Percentiles rank a stretch among this genome's conserved stretches.
phyloP scores from a whole-genome alignment of 2,329 filamentous ascomycete genomes.

The Hypoxylon sp. region DNA sequence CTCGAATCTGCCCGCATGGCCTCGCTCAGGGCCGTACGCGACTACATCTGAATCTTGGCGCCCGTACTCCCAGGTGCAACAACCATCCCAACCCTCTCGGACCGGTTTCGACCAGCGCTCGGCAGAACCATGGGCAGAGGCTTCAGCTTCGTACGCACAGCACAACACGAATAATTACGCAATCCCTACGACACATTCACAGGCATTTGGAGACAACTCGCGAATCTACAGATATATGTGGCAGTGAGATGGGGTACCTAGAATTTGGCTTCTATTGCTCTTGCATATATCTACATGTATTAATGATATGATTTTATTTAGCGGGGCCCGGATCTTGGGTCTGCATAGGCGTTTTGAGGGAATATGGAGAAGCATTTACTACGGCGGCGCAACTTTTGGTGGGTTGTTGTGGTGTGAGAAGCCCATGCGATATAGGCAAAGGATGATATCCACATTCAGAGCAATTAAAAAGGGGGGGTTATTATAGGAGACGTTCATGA shows the following conservation, averaged over 20 bases:
- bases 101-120: constrained; percentile 25
- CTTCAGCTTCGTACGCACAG: constrained; percentile 34
- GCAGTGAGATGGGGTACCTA: constrained; percentile 22
- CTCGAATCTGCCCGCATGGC: constrained; percentile 39
- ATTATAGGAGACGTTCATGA: constrained; percentile 29
- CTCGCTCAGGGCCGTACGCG: constrained; percentile 24
- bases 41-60: constrained; percentile 33
- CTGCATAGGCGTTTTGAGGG: constrained; percentile 35
- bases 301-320: constrained; percentile 30
- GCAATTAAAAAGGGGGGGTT: constrained; percentile 28
- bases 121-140: constrained; percentile 42
- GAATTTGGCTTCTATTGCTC: constrained; percentile 13
- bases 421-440: constrained; percentile 17
- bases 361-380: constrained; percentile 31
- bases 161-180: constrained; percentile 36
- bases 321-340: constrained; percentile 14
- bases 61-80: constrained; percentile 37
- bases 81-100: constrained; percentile 33
- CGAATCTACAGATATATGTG: constrained; percentile 38
- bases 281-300: constrained; percentile 28
- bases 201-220: constrained; percentile 24
- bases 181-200: constrained; percentile 38
- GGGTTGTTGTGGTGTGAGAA: constrained; percentile 23
- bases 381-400: constrained; percentile 30
- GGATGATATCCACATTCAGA: constrained; percentile 35